Evolutionary conservation across 257 asterid genomes (phyloP).

Genomic region (Oldenlandia corymbosa): DNA sequence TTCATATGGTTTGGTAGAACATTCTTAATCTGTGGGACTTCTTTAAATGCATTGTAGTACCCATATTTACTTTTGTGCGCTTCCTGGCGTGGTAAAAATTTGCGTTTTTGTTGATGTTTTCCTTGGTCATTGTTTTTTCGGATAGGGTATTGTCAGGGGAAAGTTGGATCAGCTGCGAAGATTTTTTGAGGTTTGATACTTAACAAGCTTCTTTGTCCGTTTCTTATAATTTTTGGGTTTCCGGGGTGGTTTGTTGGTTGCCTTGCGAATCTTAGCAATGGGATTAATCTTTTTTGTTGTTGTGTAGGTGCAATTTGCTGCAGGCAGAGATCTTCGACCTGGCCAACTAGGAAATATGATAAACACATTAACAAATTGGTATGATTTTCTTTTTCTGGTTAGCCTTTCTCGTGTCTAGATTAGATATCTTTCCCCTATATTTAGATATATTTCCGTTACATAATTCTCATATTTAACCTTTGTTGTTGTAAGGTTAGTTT

Average conservation of each 20-base stretch:
- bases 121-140: slow-evolving; percentile 10
- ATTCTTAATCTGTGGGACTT: not conserved
- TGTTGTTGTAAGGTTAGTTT: not conserved
- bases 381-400: slow-evolving; percentile 1
- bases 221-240: not conserved
- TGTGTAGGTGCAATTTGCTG: slow-evolving; percentile 94
- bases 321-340: slow-evolving; percentile 98
- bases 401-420: not conserved
- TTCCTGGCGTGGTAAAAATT: not conserved
- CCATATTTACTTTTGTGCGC: no score
- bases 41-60: not conserved
- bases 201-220: slow-evolving; percentile 13
- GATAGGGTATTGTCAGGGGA: slow-evolving; percentile 93
- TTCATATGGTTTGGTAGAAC: not conserved
- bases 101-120: not conserved
- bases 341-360: slow-evolving; percentile 81
- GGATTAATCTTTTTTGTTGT: slow-evolving; percentile 16
- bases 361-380: slow-evolving; percentile 69
- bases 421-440: not conserved
- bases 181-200: slow-evolving; percentile 80
- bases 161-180: slow-evolving; percentile 95
- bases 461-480: no score
- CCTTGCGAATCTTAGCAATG: not conserved
- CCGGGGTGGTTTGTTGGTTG: not conserved
- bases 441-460: not conserved